These are phyloP conservation scores for Leccinum pachyderme DNA, from an alignment of 1,284 basidiomycete species.

Conservation along the genomic window DNA sequence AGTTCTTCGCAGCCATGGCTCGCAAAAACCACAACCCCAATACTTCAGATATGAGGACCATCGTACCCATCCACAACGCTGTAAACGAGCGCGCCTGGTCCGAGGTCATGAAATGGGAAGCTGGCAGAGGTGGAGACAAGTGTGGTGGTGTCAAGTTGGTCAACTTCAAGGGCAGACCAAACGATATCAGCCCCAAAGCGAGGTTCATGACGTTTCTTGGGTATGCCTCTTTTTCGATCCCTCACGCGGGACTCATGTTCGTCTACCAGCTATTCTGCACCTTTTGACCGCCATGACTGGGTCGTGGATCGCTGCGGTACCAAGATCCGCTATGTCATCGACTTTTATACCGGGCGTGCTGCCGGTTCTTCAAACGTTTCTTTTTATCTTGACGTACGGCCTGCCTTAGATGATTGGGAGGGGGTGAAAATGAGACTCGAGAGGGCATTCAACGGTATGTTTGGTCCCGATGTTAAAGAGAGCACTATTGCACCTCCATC, in stretches of 20 bases:
- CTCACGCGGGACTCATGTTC: conserved; percentile 1
- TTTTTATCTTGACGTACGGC: conserved; percentile 94
- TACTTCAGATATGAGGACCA: conserved; percentile 86
- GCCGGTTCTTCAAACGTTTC: conserved; percentile 49
- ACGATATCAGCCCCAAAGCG: conserved; percentile 78
- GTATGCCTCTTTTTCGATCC: conserved; percentile 48
- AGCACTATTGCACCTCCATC: conserved; percentile 19
- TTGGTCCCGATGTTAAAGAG: conserved; percentile 21
- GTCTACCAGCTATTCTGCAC: conserved; percentile 74
- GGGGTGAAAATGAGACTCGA: conserved; percentile 76
- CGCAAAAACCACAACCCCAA: conserved; percentile 89
- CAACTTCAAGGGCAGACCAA: conserved; percentile 81
- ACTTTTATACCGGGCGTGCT: conserved; percentile 93
- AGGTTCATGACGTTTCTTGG: conserved; percentile 82
- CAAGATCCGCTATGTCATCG: conserved; percentile 92
- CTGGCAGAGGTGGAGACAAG: conserved; percentile 68
- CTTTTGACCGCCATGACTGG: conserved; percentile 99
- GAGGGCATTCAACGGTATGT: conserved; percentile 48
- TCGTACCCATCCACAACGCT: conserved; percentile 98
- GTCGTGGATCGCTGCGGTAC: conserved; percentile 89
- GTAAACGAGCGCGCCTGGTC: conserved; percentile 97
- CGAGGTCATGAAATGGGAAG: conserved; percentile 90
- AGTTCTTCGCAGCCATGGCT: conserved; percentile 95
- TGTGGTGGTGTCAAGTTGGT: conserved; percentile 86
- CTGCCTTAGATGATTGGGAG: conserved; percentile 91